These are phyloP conservation scores for Kalanchoe fedtschenkoi DNA, from an alignment of 164 flowering plant species.

Conservation along the genomic window DNA sequence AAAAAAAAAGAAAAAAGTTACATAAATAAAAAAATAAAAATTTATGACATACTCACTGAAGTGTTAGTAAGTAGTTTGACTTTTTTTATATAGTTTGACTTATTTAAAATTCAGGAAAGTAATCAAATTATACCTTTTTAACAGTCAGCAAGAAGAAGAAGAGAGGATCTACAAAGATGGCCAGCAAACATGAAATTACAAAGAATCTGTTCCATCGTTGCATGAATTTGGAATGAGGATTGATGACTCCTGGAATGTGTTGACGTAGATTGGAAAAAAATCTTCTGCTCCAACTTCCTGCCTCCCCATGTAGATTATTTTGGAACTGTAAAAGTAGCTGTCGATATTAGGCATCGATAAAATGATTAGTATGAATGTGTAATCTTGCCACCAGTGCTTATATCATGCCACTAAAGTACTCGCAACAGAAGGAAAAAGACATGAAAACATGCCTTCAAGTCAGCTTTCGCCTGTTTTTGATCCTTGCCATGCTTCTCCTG, in stretches of 20 bases:
- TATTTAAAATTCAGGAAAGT: background rate
- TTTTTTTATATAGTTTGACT: background rate
- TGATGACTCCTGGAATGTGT: constrained; percentile 63
- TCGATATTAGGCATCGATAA: background rate
- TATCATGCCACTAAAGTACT: background rate
- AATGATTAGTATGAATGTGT: background rate
- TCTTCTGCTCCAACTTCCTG: constrained; percentile 66
- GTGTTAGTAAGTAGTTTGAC: too few relatives aligned
- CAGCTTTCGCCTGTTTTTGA: constrained; percentile 17
- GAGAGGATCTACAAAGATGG: constrained; percentile 77
- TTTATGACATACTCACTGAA: too few relatives aligned
- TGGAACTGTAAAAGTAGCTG: constrained; percentile 44
- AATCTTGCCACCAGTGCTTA: background rate
- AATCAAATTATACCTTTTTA: constrained; percentile 30
- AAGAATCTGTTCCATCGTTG: constrained; percentile 82
- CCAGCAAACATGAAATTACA: constrained; percentile 73
- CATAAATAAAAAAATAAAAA: too few relatives aligned
- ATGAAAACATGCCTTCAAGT: constrained; percentile 38
- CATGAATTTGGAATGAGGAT: constrained; percentile 69
- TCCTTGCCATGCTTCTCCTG: constrained; percentile 21
- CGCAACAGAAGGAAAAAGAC: background rate
- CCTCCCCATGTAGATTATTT: constrained; percentile 56
- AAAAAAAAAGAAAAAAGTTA: too few relatives aligned
- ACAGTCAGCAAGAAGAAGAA: constrained; percentile 68
- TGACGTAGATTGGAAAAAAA: constrained; percentile 26